A percentile compares a stretch with the other conserved stretches of the same genome.
Evolutionary conservation across 306 rosid genomes (phyloP).

Genomic region (Mimosa bimucronata): DNA sequence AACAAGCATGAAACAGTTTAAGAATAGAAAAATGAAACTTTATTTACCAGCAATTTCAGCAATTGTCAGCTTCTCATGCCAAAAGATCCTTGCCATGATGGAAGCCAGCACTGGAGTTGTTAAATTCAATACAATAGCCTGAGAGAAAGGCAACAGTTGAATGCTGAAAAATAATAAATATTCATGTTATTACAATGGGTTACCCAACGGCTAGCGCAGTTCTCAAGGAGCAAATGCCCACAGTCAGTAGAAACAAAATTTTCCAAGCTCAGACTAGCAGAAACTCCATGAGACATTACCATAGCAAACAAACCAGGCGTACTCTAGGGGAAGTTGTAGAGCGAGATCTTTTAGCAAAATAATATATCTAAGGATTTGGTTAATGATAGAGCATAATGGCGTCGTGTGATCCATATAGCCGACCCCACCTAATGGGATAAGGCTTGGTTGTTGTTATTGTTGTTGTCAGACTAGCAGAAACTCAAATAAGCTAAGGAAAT

Average conservation of each 20-base stretch:
- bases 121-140: conserved; percentile 69
- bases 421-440: too few relatives aligned
- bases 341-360: too few relatives aligned
- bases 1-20: conserved; percentile 13
- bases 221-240: neutral
- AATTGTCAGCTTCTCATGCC: conserved; percentile 67
- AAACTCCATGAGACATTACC: too few relatives aligned
- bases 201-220: conserved; percentile 9
- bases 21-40: conserved; percentile 24
- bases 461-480: conserved; percentile 10
- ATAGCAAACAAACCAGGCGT: too few relatives aligned
- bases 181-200: conserved; percentile 31
- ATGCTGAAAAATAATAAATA: conserved; percentile 58
- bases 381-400: too few relatives aligned
- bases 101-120: conserved; percentile 82
- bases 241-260: neutral
- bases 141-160: conserved; percentile 69
- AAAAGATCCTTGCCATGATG: conserved; percentile 65
- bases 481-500: neutral
- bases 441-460: too few relatives aligned
- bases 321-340: too few relatives aligned
- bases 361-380: too few relatives aligned
- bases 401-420: too few relatives aligned
- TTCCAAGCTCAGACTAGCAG: conserved; percentile 9
- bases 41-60: conserved; percentile 72